Evolutionary conservation across 148 eudicot genomes (phyloP), one percentile per base, ranked within the genome.

Genomic region (Camellia sinensis): DNA sequence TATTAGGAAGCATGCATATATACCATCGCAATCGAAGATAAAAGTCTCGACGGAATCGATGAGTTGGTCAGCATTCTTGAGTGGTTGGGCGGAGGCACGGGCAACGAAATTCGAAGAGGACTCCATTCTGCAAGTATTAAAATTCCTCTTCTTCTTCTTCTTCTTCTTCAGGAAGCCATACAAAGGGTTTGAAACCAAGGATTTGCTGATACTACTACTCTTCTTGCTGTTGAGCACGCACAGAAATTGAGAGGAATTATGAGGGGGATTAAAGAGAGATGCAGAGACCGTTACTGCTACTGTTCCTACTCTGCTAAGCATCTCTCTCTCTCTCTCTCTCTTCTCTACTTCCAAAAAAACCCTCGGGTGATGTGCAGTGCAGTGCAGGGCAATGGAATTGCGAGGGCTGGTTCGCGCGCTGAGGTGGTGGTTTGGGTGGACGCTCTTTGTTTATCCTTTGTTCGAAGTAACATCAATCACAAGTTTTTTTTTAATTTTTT

Each of bases 21-120:
- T 44, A 93, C 98, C 98, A 82, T 94, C 98, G 68, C 98, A 92
- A 71, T 94, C 98, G 64, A 94, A 92, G 82, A 94, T 88, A 88
- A 94, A 94, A 8, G 98, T 94, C 76, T 92, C 92, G 57, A 94
- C 98, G 5, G 97, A 94, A 67, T 89, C 92, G 64, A 94, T 94
- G 41, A 94, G 90, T 57, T 89, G 84, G 72, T 87, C 94, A 41
- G 98, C 88, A 59, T 91, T 83, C 84, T 82, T 77, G 82, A 94
- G 86, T n/a, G 87, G 84, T 76, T 86, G 85, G 4, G 97, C 93
- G 1, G 93, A 81, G 46, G 91, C 92, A 13, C 86, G 85, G 17
- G 84, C 53, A n/a, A 81, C 63, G 17, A 83, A 81, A 44, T 62
- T 71, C 65, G 89, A 72, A 67, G 84, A 7, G 37, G 69, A 3